A percentile compares a stretch with the other conserved stretches of the same genome.
These are phyloP conservation scores for Chloris gayana DNA, from an alignment of 176 grass and related monocot genomes.

Conservation along the genomic window DNA sequence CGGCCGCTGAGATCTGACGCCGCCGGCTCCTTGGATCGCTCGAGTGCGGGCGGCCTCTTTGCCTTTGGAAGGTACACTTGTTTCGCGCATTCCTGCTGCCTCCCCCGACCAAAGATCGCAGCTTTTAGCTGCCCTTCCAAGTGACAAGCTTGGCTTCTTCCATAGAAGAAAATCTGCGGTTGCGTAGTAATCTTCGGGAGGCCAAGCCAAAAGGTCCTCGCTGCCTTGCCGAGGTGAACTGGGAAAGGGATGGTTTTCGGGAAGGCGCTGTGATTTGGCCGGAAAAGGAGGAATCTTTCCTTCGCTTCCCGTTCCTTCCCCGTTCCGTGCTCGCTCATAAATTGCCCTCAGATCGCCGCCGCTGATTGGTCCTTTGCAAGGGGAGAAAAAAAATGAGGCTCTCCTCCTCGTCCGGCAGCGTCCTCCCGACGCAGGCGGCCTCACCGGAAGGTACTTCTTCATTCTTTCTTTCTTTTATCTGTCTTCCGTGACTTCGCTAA, in stretches of 20 bases:
- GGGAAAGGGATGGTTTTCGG: slow-evolving; percentile 54
- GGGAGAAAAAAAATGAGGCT: slow-evolving; percentile 48
- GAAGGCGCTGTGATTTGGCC: slow-evolving; percentile 63
- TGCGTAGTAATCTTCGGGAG: slow-evolving; percentile 10
- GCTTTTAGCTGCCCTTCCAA: slow-evolving; percentile 4
- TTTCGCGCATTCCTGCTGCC: slow-evolving; percentile 26
- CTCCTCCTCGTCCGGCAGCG: slow-evolving; percentile 52
- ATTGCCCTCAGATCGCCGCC: slow-evolving; percentile 43
- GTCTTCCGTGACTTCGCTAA: slow-evolving; percentile 7
- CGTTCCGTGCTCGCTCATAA: slow-evolving; percentile 37
- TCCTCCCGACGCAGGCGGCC: slow-evolving; percentile 37
- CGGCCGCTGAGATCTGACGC: slow-evolving; percentile 46
- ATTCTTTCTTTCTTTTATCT: neutral
- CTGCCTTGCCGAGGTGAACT: slow-evolving; percentile 39
- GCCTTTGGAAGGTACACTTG: slow-evolving; percentile 15
- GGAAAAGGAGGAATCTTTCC: slow-evolving; percentile 69
- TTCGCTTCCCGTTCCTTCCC: slow-evolving; percentile 28
- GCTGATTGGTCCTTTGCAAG: neutral
- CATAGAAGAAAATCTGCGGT: neutral
- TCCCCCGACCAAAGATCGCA: slow-evolving; percentile 27
- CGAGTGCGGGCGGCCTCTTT: neutral
- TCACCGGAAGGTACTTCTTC: slow-evolving; percentile 60
- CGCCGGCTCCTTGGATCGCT: slow-evolving; percentile 22
- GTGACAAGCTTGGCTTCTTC: neutral
- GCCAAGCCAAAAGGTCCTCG: slow-evolving; percentile 18